Base-by-base conservation (phyloP, 2,329 filamentous ascomycete species). In the Tolypocladium paradoxum region DNA sequence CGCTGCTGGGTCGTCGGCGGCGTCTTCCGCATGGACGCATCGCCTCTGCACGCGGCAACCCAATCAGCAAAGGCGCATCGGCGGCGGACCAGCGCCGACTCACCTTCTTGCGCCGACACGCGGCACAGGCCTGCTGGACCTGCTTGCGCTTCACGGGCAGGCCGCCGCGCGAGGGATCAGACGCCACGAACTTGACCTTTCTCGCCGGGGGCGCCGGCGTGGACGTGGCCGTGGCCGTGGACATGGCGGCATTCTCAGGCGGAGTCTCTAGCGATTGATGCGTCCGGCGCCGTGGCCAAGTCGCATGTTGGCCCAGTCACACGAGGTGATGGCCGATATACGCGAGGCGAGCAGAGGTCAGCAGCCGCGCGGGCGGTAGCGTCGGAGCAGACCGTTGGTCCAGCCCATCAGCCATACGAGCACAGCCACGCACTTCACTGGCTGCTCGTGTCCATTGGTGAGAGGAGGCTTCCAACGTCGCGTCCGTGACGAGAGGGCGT, bases 101-200 rank as follows among this genome's bases (percentile, higher is more conserved):
- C 50, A 77, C 76, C 71, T 82, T 82, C 56, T 76, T 76, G 49
- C 73, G 75, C 5, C 80, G 75, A 58, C 81, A 84, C 2, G 69
- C 65, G 0, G 72, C 69, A 56, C 81, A 84, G 5, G 81, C 81
- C 33, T 82, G 78, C 54, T 75, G 73, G 24, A 81, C 78, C 61
- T 83, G 81, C 57, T 79, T 79, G 50, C 80, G 70, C 67, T 84
- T 84, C 52, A 79, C 69, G 5, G 79, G 79, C 54, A 82, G 65
- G 20, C 78, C 79, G 48, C 69, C 69, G 18, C 69, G 64, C 27
- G 70, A 70, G 6, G 70, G 70, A 63, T 82, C 77, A 14, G 78
- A 76, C 51, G 73, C 77, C 54, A 83, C 75, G 62, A 83, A 83
- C 60, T 76, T 80, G 64, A 82, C 77, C 53, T 66, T 60, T 45